Base-by-base conservation (phyloP, 2,329 filamentous ascomycete species). In the Arthroderma uncinatum region DNA sequence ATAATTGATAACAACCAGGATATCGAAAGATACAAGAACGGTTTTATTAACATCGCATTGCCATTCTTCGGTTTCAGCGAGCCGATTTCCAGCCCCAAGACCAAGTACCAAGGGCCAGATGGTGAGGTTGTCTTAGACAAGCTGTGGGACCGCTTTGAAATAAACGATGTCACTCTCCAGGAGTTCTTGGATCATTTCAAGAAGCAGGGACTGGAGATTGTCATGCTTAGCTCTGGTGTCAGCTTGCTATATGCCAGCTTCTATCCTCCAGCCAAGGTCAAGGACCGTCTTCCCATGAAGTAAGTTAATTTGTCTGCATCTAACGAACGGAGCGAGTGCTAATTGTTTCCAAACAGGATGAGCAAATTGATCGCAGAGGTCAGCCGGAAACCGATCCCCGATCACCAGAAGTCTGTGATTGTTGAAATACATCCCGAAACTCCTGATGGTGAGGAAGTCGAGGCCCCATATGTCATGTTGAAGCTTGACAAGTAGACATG, bases 21-120 rank as follows among this genome's bases (percentile, higher is more conserved):
- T 65, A 86, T 96, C 62, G 93, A 97, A 75, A 88, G 97, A 74
- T 98, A 94, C 84, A 97, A 97, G 82, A 98, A 98, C 69, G 93
- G 93, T 14, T 98, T 98, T 73, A 80, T 97, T 74, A 98, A 98
- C 75, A 76, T 98, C 64, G 93, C 93, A 1, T 77, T 98, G 62
- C 93, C 93, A 0, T 97, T 98, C 81, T 95, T 98, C 65, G 92
- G 92, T 39, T 98, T 98, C 81, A 95, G 89, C 67, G 93, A 98
- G 75, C 93, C 93, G 1, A 94, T 98, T 65, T 84, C 85, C 4
- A 95, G 89, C 64, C 89, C 91, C 30, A 97, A 96, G 80, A 88
- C 92, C 62, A 88, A 83, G 66, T 98, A 97, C 75, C 77, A 84
- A 68, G 87, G 89, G 21, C 85, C 85, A 55, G 87, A 87, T 67